Percentiles rank a stretch among this genome's conserved stretches.
Evolutionary conservation across 2,329 filamentous ascomycete species (phyloP).

Genomic region (Xylariaceae sp.): DNA sequence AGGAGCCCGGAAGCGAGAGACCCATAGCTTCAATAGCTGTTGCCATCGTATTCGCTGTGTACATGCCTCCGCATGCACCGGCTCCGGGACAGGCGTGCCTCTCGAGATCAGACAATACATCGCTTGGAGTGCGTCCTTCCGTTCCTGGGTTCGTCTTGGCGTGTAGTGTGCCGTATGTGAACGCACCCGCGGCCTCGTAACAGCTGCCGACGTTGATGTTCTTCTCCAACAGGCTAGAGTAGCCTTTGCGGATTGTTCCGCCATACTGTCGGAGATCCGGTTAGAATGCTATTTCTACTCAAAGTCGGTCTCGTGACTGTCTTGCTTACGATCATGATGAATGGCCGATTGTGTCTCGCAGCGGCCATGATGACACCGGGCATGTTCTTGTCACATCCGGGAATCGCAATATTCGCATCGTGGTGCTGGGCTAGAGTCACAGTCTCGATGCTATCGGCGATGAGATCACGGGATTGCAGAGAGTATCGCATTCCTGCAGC

Average conservation of each 20-base stretch:
- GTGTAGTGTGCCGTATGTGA: constrained; percentile 73
- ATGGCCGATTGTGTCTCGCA: constrained; percentile 85
- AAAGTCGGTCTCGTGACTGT: not conserved
- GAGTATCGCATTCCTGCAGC: constrained; percentile 84
- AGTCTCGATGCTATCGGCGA: constrained; percentile 91
- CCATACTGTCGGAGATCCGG: constrained; percentile 57
- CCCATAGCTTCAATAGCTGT: constrained; percentile 89
- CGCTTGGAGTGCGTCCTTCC: constrained; percentile 65
- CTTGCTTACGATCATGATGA: constrained; percentile 69
- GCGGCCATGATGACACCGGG: constrained; percentile 89
- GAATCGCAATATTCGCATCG: constrained; percentile 89
- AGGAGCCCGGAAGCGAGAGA: constrained; percentile 76
- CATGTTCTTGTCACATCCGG: constrained; percentile 98
- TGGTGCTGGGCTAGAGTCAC: constrained; percentile 90
- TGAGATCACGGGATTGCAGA: constrained; percentile 84
- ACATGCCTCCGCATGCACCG: constrained; percentile 79
- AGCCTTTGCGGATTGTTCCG: constrained; percentile 85
- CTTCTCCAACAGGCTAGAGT: constrained; percentile 71
- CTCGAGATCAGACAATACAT: constrained; percentile 83
- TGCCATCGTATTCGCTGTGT: constrained; percentile 92
- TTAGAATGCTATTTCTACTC: not conserved
- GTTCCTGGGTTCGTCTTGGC: constrained; percentile 62
- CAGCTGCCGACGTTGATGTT: constrained; percentile 86
- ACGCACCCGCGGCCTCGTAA: constrained; percentile 84
- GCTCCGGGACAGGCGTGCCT: constrained; percentile 72